Evolutionary conservation across 768 basidiomycete genomes (phyloP).

Genomic region (Lyophyllum decastes): DNA sequence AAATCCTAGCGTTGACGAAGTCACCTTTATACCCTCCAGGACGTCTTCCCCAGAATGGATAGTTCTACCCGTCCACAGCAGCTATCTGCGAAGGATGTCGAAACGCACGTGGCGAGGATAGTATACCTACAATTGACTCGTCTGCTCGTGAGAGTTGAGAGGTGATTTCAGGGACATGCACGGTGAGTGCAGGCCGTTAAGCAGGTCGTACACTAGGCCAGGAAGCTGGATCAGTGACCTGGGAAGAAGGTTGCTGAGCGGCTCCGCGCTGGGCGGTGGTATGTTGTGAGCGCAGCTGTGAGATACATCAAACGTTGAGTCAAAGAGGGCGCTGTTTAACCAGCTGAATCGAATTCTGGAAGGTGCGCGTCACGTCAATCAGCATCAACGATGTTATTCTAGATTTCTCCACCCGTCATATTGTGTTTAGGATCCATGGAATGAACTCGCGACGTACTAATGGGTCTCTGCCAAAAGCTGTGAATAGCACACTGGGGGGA

Average conservation of each 20-base stretch:
- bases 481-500: no score
- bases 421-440: no score
- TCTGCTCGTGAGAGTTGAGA: neutral
- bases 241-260: neutral
- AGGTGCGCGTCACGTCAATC: neutral
- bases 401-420: neutral
- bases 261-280: neutral
- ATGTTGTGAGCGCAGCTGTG: neutral
- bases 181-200: neutral
- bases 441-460: no score
- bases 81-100: neutral
- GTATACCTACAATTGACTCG: neutral
- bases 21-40: constrained; percentile 3
- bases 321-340: no score
- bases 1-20: neutral
- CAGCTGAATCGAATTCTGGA: neutral
- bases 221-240: no score
- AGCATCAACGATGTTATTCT: neutral
- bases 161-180: neutral
- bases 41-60: neutral
- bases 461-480: no score
- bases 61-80: neutral
- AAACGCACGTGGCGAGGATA: neutral
- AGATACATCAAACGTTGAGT: neutral
- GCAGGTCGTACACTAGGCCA: neutral